These are phyloP conservation scores for Beauveria sp. DNA, from an alignment of 2,329 filamentous ascomycete genomes.

Conservation along the genomic window DNA sequence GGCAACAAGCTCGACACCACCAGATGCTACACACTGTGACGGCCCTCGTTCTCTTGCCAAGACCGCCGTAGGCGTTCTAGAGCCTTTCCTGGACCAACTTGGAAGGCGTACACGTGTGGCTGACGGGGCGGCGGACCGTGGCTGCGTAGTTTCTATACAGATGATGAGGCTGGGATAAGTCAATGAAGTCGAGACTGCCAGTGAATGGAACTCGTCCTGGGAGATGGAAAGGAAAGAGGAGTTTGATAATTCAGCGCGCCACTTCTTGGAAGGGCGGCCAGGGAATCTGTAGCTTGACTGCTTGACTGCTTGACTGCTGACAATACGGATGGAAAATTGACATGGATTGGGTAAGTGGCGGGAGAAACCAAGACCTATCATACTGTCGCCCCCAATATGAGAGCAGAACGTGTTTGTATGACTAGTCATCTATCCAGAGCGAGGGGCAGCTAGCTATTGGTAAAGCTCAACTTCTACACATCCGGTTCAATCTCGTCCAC, in stretches of 20 bases:
- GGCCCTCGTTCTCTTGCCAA: neutral
- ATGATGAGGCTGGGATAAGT: neutral
- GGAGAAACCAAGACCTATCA: too few relatives aligned
- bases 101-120: conserved; percentile 7
- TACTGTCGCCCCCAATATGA: too few relatives aligned
- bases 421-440: too few relatives aligned
- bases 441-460: neutral
- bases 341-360: neutral
- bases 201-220: neutral
- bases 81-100: conserved; percentile 1
- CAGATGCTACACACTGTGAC: neutral
- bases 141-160: neutral
- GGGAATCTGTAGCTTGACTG: neutral
- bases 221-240: neutral
- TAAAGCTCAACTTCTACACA: conserved; percentile 9
- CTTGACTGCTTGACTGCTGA: neutral
- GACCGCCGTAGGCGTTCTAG: neutral
- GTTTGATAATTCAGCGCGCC: neutral
- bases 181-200: neutral
- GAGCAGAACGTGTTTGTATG: too few relatives aligned
- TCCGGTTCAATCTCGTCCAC: conserved; percentile 23
- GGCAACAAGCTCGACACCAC: neutral
- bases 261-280: neutral
- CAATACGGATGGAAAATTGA: neutral
- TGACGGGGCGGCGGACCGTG: neutral